Evolutionary conservation across 2,329 filamentous ascomycete genomes (phyloP).

Genomic region (Chaetomiaceae sp.): DNA sequence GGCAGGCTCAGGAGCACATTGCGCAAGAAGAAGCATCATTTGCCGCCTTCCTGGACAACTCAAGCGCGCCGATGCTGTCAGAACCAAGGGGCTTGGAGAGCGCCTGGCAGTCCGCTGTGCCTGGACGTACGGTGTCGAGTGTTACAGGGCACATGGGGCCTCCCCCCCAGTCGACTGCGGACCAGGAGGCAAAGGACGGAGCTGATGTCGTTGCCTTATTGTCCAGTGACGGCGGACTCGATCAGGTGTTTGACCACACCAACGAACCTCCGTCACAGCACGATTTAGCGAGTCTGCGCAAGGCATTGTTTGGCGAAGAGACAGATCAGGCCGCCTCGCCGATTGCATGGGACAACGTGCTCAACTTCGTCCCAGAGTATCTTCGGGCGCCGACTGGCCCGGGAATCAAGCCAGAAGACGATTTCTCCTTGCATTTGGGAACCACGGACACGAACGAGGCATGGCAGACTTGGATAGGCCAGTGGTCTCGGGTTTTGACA

Average conservation of each 20-base stretch:
- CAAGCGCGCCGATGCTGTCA: slow-evolving; percentile 21
- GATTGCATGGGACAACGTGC: slow-evolving; percentile 41
- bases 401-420: slow-evolving; percentile 1
- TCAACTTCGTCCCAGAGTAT: slow-evolving; percentile 49
- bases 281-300: slow-evolving; percentile 34
- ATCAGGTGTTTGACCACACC: slow-evolving; percentile 24
- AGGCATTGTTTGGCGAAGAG: slow-evolving; percentile 36
- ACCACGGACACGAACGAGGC: slow-evolving; percentile 36
- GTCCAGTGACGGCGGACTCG: slow-evolving; percentile 25
- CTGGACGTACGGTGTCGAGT: background rate
- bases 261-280: slow-evolving; percentile 29
- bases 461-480: slow-evolving; percentile 45
- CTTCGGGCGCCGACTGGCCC: slow-evolving; percentile 6
- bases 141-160: background rate
- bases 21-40: slow-evolving; percentile 35
- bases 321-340: slow-evolving; percentile 13
- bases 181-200: slow-evolving; percentile 37
- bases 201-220: slow-evolving; percentile 39
- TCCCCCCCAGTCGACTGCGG: slow-evolving; percentile 27
- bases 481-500: slow-evolving; percentile 54
- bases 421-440: slow-evolving; percentile 36
- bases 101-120: slow-evolving; percentile 18
- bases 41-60: slow-evolving; percentile 34
- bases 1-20: slow-evolving; percentile 29
- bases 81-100: slow-evolving; percentile 20